These are phyloP conservation scores for Aspergillus mulundensis DNA, from an alignment of 495 filamentous ascomycete species.

Conservation along the genomic window DNA sequence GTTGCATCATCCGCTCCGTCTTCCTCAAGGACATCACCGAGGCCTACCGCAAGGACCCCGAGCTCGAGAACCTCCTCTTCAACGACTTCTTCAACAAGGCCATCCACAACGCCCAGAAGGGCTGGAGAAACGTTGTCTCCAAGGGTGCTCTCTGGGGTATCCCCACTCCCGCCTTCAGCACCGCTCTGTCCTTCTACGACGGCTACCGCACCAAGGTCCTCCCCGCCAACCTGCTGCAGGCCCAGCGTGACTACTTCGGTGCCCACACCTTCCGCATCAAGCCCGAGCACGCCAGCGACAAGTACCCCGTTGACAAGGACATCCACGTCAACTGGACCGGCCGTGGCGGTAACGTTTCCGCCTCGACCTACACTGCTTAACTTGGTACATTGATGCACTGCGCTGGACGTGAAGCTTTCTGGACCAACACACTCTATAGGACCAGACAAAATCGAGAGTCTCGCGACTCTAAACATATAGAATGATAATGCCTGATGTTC, in stretches of 20 bases:
- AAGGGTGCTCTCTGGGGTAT: conserved; percentile 92
- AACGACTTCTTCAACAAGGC: conserved; percentile 99
- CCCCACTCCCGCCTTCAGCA: conserved; percentile 92
- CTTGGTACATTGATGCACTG: conserved; percentile 18
- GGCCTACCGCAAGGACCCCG: conserved; percentile 89
- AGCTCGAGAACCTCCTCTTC: conserved; percentile 97
- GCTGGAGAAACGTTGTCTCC: conserved; percentile 92
- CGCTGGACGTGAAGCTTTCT: conserved; percentile 29
- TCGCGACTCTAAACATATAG: conserved; percentile 17
- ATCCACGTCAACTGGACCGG: conserved; percentile 99
- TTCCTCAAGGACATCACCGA: conserved; percentile 99
- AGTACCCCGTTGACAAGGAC: conserved; percentile 81
- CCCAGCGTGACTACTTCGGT: conserved; percentile 98
- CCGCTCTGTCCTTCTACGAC: conserved; percentile 95
- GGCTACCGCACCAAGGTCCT: conserved; percentile 93
- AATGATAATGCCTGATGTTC: conserved; percentile 18
- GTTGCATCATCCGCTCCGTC: conserved; percentile 99
- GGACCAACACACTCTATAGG: conserved; percentile 9
- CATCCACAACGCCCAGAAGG: conserved; percentile 91
- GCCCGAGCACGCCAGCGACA: conserved; percentile 78
- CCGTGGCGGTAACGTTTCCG: conserved; percentile 91
- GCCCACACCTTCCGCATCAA: conserved; percentile 98
- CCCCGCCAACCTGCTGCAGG: conserved; percentile 95
- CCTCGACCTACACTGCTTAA: conserved; percentile 97
- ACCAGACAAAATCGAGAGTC: conserved; percentile 15